Evolutionary conservation across 164 flowering plant species (phyloP), one percentile per base, ranked within the genome.

Genomic region (Vitis vinifera): DNA sequence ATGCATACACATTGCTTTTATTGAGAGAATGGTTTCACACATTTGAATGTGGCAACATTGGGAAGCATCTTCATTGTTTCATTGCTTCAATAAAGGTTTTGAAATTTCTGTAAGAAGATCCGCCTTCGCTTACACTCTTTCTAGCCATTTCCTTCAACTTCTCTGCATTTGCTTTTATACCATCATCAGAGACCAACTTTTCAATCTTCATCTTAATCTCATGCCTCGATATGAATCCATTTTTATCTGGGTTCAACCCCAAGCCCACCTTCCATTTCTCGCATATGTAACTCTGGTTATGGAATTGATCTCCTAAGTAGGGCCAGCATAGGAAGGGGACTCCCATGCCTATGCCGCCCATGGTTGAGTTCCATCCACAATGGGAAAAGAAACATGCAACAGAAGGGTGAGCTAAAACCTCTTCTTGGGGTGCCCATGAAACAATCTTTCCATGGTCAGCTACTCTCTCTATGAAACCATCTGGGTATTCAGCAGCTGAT

Each of bases 271-370:
- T 73, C 77, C 77, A 73, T 51, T 63, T 62, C 16, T 78, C 75
- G 59, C 71, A 70, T 27, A 74, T 47, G 63, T 65, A 78, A 64
- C 11, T 74, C 65, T 47, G 70, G 49, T 63, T 65, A 5, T 19
- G 63, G 37, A 67, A 64, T 23, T 78, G 78, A 37, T 78, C 81
- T 50, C 44, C 30, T 61, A 74, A 60, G 65, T 68, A 74, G 10
- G 81, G 75, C 78, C 78, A 71, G 17, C 78, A 78, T 2, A 78
- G 58, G 27, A 77, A 62, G 23, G 81, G 78, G 1, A 74, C 65
- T 1, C 81, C 78, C 31, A 11, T 71, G 56, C 62, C 3, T 62
- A 62, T 2, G 19, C 60, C 16, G n/a, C 30, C 60, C 51, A 19
- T 44, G 11, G 27, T 37, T 12, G 55, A 50, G 12, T 66, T 51